Base-by-base conservation (phyloP, 2,329 filamentous ascomycete genomes). In the Raffaelea ambrosiae region DNA sequence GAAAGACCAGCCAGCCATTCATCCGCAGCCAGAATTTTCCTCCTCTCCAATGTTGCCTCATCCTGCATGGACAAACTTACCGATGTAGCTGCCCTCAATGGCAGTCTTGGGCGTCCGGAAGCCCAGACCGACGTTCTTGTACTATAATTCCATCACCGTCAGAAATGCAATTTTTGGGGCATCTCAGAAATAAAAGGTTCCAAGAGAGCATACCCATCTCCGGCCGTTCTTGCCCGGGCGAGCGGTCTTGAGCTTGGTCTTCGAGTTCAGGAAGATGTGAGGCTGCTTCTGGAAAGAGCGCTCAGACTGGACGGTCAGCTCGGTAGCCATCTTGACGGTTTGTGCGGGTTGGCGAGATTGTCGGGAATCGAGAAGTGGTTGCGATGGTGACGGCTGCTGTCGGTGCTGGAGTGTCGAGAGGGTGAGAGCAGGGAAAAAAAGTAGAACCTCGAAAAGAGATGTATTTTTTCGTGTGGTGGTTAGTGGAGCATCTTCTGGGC, bases 221-320 rank as follows among this genome's bases (percentile, higher is more conserved):
- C 88, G 86, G 65, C 88, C 88, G 72, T 82, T 86, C 84, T 95
- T 94, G 72, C 89, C 89, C 64, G 85, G 85, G 71, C 84, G 84
- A 73, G 77, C 77, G 71, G 86, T 88, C 75, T 86, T 84, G 69
- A 83, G 75, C 81, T 89, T 88, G 72, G 79, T 77, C 86, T 98
- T 98, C 70, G 85, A 80, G 85, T 97, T 96, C 68, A 87, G 83
- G 88, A 97, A 98, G 82, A 98, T 95, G 77, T 98, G 93, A 73
- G 93, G 93, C 83, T 98, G 91, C 86, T 98, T 98, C 78, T 97
- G 93, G 88, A 87, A 98, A 82, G 93, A 93, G 80, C 93, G 91
- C 86, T 98, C 93, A 72, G 88, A 94, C 85, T 98, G 93, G 76
- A 98, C 93, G 73, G 89, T 95, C 79, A 96, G 82, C 81, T 95